A percentile compares a stretch with the other conserved stretches of the same genome.
Evolutionary conservation across 345 rosid species (phyloP).

Genomic region (Turnera subulata): DNA sequence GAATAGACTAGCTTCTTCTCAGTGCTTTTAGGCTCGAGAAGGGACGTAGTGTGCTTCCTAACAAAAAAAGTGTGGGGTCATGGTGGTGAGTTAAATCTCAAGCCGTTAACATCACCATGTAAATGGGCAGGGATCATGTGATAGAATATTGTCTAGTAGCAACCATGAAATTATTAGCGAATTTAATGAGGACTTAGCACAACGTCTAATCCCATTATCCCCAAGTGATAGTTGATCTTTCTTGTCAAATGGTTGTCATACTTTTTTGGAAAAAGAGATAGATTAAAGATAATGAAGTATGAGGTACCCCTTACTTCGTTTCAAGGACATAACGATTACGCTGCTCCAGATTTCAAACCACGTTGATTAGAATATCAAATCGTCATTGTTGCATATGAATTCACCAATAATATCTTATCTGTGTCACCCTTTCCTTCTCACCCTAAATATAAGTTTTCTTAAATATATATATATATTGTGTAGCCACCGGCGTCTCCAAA

Average conservation of each 20-base stretch:
- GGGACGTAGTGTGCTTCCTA: slow-evolving; percentile 41
- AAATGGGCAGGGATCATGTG: slow-evolving; percentile 10
- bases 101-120: slow-evolving; percentile 30
- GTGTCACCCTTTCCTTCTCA: too few relatives aligned
- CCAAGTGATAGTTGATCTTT: slow-evolving; percentile 47
- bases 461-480: too few relatives aligned
- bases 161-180: slow-evolving; percentile 32
- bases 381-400: slow-evolving; percentile 6
- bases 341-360: slow-evolving; percentile 31
- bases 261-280: slow-evolving; percentile 28
- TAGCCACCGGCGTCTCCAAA: too few relatives aligned
- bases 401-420: slow-evolving; percentile 8
- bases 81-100: neutral
- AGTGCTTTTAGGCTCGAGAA: neutral
- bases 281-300: slow-evolving; percentile 11
- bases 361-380: slow-evolving; percentile 31
- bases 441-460: too few relatives aligned
- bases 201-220: slow-evolving; percentile 53
- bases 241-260: slow-evolving; percentile 58
- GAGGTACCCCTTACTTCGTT: neutral
- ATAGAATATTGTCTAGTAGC: slow-evolving; percentile 16
- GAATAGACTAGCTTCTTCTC: slow-evolving; percentile 21
- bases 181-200: slow-evolving; percentile 40
- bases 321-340: slow-evolving; percentile 44
- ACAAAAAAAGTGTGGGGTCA: neutral